Base-by-base conservation (phyloP, 2,329 filamentous ascomycete species). In the Alternaria tenuissima region DNA sequence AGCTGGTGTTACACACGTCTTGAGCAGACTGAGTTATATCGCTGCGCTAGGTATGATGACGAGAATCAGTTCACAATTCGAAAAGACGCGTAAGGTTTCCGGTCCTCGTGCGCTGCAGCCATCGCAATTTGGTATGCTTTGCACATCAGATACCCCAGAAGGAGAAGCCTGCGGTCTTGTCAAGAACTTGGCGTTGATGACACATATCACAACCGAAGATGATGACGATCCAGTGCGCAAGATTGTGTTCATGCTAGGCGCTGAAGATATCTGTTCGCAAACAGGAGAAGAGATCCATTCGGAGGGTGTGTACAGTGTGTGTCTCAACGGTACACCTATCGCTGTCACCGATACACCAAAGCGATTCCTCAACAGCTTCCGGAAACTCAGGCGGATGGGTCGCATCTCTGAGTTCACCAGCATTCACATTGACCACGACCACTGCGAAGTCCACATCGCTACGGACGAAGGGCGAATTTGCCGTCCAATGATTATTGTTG, bases 41-140 rank as follows among this genome's bases (percentile, higher is more conserved):
- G 92, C 91, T 64, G 95, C 95, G 28, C 87, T 99, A 28, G 96
- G 96, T 64, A 99, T 99, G 96, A 99, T 99, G 95, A 99, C 95
- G 14, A 87, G 95, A 78, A 98, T 99, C 73, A 95, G 91, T 78
- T 96, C 92, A 85, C 95, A 99, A 81, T 99, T 99, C 74, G 95
- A 99, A 78, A 99, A 99, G 85, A 98, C 95, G 2, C 85, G 95
- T 70, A 99, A 99, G 80, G 94, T 99, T 62, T 94, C 90, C 75
- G 96, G 96, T 67, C 95, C 96, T 71, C 90, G 95, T 86, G 95
- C 96, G 18, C 84, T 99, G 49, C 95, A 99, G 75, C 94, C 95
- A 7, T 99, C 95, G 1, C 95, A 99, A 69, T 99, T 97, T 82
- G 95, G 95, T 70, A 97, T 99, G 94, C 84, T 99, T 55, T 99